These are phyloP conservation scores for Vitellaria paradoxa DNA, from an alignment of 179 eudicot genomes.

Conservation along the genomic window DNA sequence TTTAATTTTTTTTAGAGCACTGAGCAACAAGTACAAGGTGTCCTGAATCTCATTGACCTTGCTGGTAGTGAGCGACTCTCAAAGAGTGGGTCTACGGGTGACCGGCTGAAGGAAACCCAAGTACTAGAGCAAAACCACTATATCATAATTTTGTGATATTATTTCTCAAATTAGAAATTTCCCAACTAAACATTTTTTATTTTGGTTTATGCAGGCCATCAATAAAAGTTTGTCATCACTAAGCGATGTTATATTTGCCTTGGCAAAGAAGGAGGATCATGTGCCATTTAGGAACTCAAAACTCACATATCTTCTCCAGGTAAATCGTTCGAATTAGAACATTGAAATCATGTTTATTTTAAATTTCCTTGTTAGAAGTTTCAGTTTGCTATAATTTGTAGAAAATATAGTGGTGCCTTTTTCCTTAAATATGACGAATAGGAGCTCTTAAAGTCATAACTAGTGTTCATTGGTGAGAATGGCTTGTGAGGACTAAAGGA, in stretches of 20 bases:
- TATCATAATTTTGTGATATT: not conserved
- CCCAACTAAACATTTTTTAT: not conserved
- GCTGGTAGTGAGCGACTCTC: constrained; percentile 99
- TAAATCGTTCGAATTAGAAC: constrained; percentile 20
- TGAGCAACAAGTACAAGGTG: constrained; percentile 94
- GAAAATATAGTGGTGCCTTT: not conserved
- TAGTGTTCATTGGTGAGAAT: not conserved
- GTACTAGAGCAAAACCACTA: constrained; percentile 28
- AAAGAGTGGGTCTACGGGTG: constrained; percentile 94
- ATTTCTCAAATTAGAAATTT: constrained; percentile 1
- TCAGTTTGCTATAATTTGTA: not conserved
- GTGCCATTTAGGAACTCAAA: constrained; percentile 93
- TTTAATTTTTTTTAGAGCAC: constrained; percentile 64
- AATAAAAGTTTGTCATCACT: constrained; percentile 89
- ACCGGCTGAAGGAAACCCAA: constrained; percentile 90
- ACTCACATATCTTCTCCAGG: constrained; percentile 96
- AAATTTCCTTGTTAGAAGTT: not conserved
- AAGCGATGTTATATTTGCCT: constrained; percentile 84
- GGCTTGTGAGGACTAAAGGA: not conserved
- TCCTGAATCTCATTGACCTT: constrained; percentile 86
- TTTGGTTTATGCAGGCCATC: constrained; percentile 52
- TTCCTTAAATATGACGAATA: not conserved
- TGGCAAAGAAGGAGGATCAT: constrained; percentile 92
- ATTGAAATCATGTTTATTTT: not conserved
- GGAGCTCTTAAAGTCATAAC: not conserved